Evolutionary conservation across 2,329 filamentous ascomycete species (phyloP), one percentile per base, ranked within the genome.

Genomic region (Trematosphaeria pertusa): DNA sequence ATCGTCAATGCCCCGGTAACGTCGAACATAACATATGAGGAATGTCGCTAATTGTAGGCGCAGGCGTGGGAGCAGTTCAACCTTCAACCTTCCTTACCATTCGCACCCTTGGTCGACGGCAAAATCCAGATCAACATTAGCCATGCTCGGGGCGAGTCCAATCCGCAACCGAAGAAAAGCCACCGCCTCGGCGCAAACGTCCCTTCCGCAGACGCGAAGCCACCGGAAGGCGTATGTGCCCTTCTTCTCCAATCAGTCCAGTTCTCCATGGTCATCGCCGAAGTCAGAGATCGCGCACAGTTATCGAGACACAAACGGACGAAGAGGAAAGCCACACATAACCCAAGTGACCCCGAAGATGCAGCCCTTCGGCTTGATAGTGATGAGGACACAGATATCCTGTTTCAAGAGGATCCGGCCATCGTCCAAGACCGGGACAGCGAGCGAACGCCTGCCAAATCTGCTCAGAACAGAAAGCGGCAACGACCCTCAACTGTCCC

Each of bases 61-160:
- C 19, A 73, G 71, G 54, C 68, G 15, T 74, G 71, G 72, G 37
- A 43, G 5, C 70, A 74, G 40, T 42, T 73, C 18, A 54, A 54
- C 20, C 50, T 74, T 18, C 44, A 44, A 9, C 56, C 63, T 6
- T 58, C 59, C 3, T 38, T 69, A 20, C 38, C 49, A 14, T 18
- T 24, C 11, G 33, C n/a, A 51, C 24, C 12, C 26, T 15, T 22
- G 14, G 11, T 12, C 38, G 15, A 45, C 15, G 53, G 46, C 12
- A 58, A 46, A 14, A 39, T 66, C 41, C 52, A 31, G 12, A 48
- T 70, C 34, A 53, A 61, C 30, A 52, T 70, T 33, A 54, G 45
- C 10, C 58, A 64, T 34, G 26, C 37, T 22, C 46, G 51, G 4
- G 20, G 32, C 20, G 44, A 45, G 18, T 12, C 33, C 8, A 20